Percentiles rank a stretch among this genome's conserved stretches.
These are phyloP conservation scores for Triticum timopheevii DNA, from an alignment of 176 grass and related monocot species.

Conservation along the genomic window DNA sequence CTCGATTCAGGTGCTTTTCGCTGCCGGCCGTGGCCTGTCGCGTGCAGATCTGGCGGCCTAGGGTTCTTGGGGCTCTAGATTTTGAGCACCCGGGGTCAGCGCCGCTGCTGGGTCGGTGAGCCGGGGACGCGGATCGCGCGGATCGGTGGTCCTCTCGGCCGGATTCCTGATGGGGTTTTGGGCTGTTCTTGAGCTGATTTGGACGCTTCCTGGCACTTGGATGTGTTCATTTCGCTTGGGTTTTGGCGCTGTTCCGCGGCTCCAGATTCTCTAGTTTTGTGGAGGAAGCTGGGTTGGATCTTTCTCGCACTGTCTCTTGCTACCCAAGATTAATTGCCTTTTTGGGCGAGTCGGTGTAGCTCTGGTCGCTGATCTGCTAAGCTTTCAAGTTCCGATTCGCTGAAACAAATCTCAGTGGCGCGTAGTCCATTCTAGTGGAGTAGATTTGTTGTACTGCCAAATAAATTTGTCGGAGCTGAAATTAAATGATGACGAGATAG, in stretches of 20 bases:
- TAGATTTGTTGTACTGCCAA: not conserved
- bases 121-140: slow-evolving; percentile 31
- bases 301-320: not conserved
- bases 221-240: slow-evolving; percentile 21
- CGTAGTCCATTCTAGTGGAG: not conserved
- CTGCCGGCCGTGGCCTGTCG: slow-evolving; percentile 28
- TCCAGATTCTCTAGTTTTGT: slow-evolving; percentile 18
- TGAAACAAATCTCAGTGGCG: slow-evolving; percentile 30
- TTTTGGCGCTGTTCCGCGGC: slow-evolving; percentile 18
- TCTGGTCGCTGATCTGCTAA: slow-evolving; percentile 39
- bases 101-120: not conserved
- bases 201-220: not conserved
- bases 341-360: slow-evolving; percentile 7
- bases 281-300: slow-evolving; percentile 24
- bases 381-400: slow-evolving; percentile 14
- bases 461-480: slow-evolving; percentile 9
- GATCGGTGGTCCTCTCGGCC: slow-evolving; percentile 33
- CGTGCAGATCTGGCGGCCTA: slow-evolving; percentile 53
- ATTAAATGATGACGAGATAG: not conserved
- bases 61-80: slow-evolving; percentile 33
- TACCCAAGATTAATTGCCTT: slow-evolving; percentile 1
- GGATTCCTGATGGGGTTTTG: slow-evolving; percentile 42
- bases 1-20: slow-evolving; percentile 40
- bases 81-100: not conserved
- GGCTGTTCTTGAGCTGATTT: slow-evolving; percentile 18